Evolutionary conservation across 441 rosid species (phyloP).

Genomic region (Adansonia gregorii): DNA sequence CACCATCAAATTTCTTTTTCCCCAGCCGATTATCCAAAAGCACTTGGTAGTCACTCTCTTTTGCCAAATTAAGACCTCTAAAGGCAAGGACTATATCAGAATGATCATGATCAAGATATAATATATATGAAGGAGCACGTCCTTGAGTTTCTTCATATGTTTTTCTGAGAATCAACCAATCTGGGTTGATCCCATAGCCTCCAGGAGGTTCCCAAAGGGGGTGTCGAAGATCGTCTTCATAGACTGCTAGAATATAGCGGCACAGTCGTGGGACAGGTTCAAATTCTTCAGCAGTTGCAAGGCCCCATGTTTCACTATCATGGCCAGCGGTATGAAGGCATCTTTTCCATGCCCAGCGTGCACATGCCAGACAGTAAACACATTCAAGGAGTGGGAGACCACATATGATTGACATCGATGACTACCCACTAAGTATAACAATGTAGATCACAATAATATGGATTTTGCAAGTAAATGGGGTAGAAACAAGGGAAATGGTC

Average conservation of each 20-base stretch:
- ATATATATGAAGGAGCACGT: slow-evolving; percentile 72
- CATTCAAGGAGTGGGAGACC: slow-evolving; percentile 90
- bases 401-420: slow-evolving; percentile 77
- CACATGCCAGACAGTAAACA: slow-evolving; percentile 90
- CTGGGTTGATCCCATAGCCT: slow-evolving; percentile 82
- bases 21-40: slow-evolving; percentile 86
- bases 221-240: slow-evolving; percentile 78
- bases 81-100: slow-evolving; percentile 71
- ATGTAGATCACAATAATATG: slow-evolving; percentile 21
- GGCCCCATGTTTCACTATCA: slow-evolving; percentile 90
- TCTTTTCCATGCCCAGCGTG: slow-evolving; percentile 91
- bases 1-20: slow-evolving; percentile 74
- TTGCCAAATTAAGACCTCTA: slow-evolving; percentile 82
- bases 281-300: slow-evolving; percentile 76
- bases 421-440: slow-evolving; percentile 24
- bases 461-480: slow-evolving; percentile 7
- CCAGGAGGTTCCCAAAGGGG: slow-evolving; percentile 91
- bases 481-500: slow-evolving; percentile 2
- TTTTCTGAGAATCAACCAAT: slow-evolving; percentile 59
- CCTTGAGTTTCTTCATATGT: slow-evolving; percentile 72
- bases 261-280: slow-evolving; percentile 84
- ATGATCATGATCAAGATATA: slow-evolving; percentile 80
- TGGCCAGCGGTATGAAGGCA: slow-evolving; percentile 88
- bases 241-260: slow-evolving; percentile 74
- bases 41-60: slow-evolving; percentile 80